These are phyloP conservation scores for Cladobotryum mycophilum DNA, from an alignment of 2,329 filamentous ascomycete genomes.

Conservation along the genomic window DNA sequence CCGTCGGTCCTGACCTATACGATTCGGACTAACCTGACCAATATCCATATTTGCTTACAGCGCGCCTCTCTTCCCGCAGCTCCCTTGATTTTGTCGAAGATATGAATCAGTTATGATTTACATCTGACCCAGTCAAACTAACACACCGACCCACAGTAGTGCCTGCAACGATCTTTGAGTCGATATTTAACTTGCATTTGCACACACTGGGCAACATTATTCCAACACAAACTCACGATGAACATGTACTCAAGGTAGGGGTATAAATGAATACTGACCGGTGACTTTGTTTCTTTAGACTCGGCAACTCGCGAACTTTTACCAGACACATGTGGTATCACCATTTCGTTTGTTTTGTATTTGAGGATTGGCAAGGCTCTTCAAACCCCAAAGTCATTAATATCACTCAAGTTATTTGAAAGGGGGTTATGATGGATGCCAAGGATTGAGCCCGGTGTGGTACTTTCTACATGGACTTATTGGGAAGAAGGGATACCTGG, in stretches of 20 bases:
- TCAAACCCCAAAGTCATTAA: too few species aligned
- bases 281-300: background rate
- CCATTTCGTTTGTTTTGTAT: too few species aligned
- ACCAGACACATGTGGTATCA: too few species aligned
- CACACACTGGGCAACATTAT: background rate
- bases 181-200: background rate
- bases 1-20: conserved; percentile 12
- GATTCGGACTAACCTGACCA: conserved; percentile 2
- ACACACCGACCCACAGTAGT: conserved; percentile 5
- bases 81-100: background rate
- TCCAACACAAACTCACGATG: background rate
- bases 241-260: background rate
- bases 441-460: too few species aligned
- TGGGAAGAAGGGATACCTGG: background rate
- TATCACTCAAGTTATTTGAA: too few species aligned
- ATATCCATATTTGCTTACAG: conserved; percentile 2
- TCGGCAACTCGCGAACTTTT: too few species aligned
- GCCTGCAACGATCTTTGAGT: background rate
- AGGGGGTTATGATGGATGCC: too few species aligned
- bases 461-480: background rate
- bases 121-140: conserved; percentile 7
- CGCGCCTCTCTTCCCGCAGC: background rate
- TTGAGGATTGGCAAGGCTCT: too few species aligned
- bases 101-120: background rate
- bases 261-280: background rate